Percentiles rank a stretch among this genome's conserved stretches.
Conservation (phyloP, 2,329 filamentous ascomycete genomes). For the Penicillium rolfsii region DNA sequence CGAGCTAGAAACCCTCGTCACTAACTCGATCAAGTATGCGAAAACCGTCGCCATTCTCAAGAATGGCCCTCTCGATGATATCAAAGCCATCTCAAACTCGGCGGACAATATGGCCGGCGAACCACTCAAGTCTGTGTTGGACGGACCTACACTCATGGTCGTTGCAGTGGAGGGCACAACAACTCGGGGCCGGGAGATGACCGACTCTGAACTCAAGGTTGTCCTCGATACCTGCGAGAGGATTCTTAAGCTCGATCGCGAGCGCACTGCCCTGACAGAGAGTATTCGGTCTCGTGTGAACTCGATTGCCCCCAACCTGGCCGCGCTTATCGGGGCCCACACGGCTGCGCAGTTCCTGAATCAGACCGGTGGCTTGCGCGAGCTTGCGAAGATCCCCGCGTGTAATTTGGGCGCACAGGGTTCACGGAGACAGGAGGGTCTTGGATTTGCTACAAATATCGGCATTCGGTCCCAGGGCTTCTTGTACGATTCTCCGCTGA, state of each 20-base stretch:
- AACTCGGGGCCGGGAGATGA: conserved; percentile 78
- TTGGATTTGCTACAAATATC: conserved; percentile 89
- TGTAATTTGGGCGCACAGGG: conserved; percentile 92
- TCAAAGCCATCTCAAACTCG: conserved; percentile 76
- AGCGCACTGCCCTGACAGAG: conserved; percentile 83
- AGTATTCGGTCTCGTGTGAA: conserved; percentile 98
- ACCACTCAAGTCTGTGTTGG: conserved; percentile 77
- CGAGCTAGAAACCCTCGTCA: conserved; percentile 86
- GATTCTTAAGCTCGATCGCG: conserved; percentile 82
- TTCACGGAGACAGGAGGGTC: conserved; percentile 79
- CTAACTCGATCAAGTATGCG: conserved; percentile 90
- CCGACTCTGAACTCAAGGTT: conserved; percentile 71
- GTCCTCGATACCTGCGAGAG: conserved; percentile 82
- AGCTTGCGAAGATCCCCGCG: conserved; percentile 86
- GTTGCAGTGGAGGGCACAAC: conserved; percentile 94
- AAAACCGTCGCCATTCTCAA: conserved; percentile 92
- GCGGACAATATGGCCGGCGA: conserved; percentile 76
- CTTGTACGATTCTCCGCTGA: conserved; percentile 87
- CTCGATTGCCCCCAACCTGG: conserved; percentile 91
- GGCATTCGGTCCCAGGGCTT: conserved; percentile 90
- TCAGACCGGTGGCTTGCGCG: conserved; percentile 83
- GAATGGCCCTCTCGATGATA: conserved; percentile 87
- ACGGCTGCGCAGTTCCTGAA: conserved; percentile 97
- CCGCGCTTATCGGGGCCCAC: conserved; percentile 83
- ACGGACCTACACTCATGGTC: conserved; percentile 90